Evolutionary conservation across 179 eudicot species (phyloP).

Genomic region (Beta corolliflora): DNA sequence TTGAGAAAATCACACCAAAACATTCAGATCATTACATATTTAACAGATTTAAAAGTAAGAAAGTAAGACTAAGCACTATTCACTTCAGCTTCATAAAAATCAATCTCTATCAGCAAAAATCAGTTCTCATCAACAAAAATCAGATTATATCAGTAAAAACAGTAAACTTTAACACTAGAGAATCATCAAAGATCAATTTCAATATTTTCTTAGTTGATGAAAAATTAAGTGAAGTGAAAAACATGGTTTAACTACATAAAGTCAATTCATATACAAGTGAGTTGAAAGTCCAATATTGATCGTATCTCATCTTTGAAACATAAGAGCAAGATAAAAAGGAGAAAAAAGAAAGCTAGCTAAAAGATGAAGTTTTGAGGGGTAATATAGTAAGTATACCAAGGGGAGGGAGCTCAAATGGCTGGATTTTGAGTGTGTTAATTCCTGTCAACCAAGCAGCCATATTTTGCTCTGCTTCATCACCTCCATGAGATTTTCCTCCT

Average conservation of each 20-base stretch:
- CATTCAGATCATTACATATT: background rate
- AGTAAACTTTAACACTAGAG: too few relatives aligned
- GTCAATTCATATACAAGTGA: background rate
- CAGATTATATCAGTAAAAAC: too few relatives aligned
- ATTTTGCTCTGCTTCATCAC: conserved; percentile 57
- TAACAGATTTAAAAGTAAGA: background rate
- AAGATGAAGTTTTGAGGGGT: background rate
- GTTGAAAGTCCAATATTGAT: background rate
- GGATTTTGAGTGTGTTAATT: conserved; percentile 76
- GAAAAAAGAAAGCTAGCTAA: background rate
- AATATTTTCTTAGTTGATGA: too few relatives aligned
- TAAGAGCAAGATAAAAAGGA: background rate
- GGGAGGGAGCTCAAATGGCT: conserved; percentile 79
- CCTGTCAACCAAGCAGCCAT: conserved; percentile 96
- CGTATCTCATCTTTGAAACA: background rate
- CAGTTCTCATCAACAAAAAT: too few relatives aligned
- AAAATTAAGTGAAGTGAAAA: too few relatives aligned
- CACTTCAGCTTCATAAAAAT: background rate
- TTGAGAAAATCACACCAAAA: conserved; percentile 24
- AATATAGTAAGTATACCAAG: conserved; percentile 50
- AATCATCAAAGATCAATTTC: too few relatives aligned
- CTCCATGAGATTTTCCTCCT: conserved; percentile 55
- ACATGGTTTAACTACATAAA: too few relatives aligned
- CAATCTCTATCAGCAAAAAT: too few relatives aligned
- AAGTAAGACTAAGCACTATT: too few relatives aligned